A percentile compares a stretch with the other conserved stretches of the same genome.
phyloP scores from a whole-genome alignment of 2,329 filamentous ascomycete species.

The Colletotrichum eleusines region DNA sequence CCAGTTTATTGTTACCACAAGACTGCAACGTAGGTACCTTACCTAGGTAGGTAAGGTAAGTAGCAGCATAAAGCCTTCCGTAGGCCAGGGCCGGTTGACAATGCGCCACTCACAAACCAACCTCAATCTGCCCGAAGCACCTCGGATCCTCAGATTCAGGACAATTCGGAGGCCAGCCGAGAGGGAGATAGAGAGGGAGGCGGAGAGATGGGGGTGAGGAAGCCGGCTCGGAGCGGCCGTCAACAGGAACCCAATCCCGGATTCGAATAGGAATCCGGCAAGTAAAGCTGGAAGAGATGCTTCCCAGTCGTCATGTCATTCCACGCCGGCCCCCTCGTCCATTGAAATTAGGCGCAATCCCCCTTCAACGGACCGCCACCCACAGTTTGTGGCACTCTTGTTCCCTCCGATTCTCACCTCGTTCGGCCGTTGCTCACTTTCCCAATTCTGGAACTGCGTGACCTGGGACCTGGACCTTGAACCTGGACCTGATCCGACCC shows the following conservation, averaged over 20 bases:
- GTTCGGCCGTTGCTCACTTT: constrained; percentile 23
- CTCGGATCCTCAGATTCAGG: neutral
- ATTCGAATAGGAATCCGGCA: neutral
- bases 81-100: neutral
- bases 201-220: neutral
- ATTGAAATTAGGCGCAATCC: constrained; percentile 35
- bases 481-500: constrained; percentile 34
- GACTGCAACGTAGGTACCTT: neutral
- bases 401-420: constrained; percentile 2
- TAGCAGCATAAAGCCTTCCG: constrained; percentile 9
- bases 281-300: constrained; percentile 3
- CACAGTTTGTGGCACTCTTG: constrained; percentile 23
- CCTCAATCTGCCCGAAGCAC: constrained; percentile 3
- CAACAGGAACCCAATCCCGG: neutral
- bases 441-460: constrained; percentile 23
- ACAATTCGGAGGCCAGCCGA: neutral
- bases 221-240: constrained; percentile 1
- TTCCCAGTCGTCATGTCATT: constrained; percentile 28
- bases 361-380: constrained; percentile 14
- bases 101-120: constrained; percentile 5
- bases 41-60: neutral
- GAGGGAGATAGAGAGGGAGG: neutral
- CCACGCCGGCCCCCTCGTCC: constrained; percentile 35
- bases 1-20: constrained; percentile 4
- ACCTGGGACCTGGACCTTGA: constrained; percentile 28